These are phyloP conservation scores for Acer yangbiense DNA, from an alignment of 345 rosid species.

Conservation along the genomic window DNA sequence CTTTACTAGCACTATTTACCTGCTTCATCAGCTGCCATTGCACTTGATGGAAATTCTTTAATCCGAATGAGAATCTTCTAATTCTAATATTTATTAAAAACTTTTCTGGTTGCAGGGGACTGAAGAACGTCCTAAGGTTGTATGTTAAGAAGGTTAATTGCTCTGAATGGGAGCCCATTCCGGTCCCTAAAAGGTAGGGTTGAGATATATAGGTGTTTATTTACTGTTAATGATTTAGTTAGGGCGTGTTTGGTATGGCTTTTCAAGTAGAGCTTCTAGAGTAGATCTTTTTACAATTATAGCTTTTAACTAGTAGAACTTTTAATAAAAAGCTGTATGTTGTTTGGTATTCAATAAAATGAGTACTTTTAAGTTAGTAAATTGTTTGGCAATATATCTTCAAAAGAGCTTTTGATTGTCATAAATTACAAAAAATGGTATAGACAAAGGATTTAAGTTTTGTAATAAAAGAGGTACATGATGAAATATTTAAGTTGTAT, in stretches of 20 bases:
- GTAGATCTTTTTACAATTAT: too few relatives aligned
- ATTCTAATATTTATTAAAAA: slow-evolving; percentile 12
- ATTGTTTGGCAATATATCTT: too few relatives aligned
- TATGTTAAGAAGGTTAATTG: slow-evolving; percentile 74
- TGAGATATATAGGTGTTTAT: neutral
- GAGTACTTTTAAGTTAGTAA: too few relatives aligned
- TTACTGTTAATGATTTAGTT: neutral
- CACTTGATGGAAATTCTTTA: neutral
- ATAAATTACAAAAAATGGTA: too few relatives aligned
- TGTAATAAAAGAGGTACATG: too few relatives aligned
- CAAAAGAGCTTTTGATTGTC: too few relatives aligned
- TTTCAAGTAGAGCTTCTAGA: too few relatives aligned
- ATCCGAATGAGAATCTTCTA: neutral
- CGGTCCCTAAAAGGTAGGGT: slow-evolving; percentile 87
- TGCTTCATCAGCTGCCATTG: neutral
- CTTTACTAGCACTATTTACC: neutral
- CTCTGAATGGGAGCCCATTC: slow-evolving; percentile 88
- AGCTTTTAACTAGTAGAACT: too few relatives aligned
- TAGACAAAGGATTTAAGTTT: too few relatives aligned
- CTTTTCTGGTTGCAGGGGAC: slow-evolving; percentile 62
- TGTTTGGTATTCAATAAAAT: too few relatives aligned
- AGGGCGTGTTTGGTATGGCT: neutral
- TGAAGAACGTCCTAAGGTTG: slow-evolving; percentile 81
- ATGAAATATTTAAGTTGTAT: too few relatives aligned
- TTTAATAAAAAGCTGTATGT: too few relatives aligned